phyloP scores from a whole-genome alignment of 2,329 filamentous ascomycete genomes.

The Xylaria sp. region DNA sequence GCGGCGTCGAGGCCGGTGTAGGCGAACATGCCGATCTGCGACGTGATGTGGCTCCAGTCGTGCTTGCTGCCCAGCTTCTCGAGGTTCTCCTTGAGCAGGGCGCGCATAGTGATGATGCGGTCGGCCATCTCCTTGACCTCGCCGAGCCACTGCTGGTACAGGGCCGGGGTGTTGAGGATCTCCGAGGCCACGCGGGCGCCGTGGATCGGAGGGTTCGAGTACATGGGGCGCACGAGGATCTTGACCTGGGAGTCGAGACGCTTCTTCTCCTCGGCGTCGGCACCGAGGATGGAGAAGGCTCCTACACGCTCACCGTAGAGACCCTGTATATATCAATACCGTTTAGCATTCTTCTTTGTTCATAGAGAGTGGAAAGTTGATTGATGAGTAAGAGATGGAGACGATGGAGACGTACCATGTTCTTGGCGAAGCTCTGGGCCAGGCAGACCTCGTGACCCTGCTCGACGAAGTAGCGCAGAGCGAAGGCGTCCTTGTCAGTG shows the following conservation, averaged over 20 bases:
- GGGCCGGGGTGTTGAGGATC: constrained; percentile 85
- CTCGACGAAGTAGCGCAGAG: constrained; percentile 91
- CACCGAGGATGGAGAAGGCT: constrained; percentile 92
- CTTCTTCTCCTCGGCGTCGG: constrained; percentile 89
- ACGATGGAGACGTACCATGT: constrained; percentile 75
- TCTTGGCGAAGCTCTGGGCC: constrained; percentile 97
- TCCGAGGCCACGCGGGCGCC: constrained; percentile 92
- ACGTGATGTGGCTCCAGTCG: constrained; percentile 99
- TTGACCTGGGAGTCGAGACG: constrained; percentile 97
- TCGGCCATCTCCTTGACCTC: constrained; percentile 99
- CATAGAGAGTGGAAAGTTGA: neutral
- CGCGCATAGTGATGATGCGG: constrained; percentile 98
- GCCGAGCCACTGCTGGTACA: constrained; percentile 93
- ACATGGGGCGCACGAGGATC: constrained; percentile 94
- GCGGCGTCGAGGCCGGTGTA: constrained; percentile 92
- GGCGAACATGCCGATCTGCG: constrained; percentile 99
- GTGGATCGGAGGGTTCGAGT: constrained; percentile 98
- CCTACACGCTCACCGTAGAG: constrained; percentile 98
- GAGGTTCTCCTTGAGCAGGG: constrained; percentile 92
- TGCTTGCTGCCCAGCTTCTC: constrained; percentile 95
- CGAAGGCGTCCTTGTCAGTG: constrained; percentile 92
- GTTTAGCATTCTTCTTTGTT: constrained; percentile 10
- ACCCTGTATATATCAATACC: constrained; percentile 65
- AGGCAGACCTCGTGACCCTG: constrained; percentile 90
- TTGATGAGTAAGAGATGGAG: neutral